Base-by-base conservation (phyloP, 208 protist species). In the Tritrichomonas musculus region DNA sequence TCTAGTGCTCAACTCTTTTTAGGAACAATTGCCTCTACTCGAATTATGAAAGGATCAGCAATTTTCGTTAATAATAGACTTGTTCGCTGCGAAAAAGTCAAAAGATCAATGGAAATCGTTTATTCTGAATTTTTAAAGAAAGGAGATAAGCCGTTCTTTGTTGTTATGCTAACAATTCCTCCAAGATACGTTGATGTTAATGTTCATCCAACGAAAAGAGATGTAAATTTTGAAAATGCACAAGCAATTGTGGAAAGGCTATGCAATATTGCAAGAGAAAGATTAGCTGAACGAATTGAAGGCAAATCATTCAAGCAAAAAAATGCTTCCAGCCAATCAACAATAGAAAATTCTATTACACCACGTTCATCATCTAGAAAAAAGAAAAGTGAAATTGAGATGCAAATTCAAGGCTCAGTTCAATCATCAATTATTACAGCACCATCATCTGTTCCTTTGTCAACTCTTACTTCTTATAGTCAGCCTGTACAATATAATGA, bases 171-270 rank as follows among this genome's bases (percentile, higher is more conserved):
- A 9, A 30, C 2, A 27, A 92, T 92, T 30, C 88, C 88, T 2
- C 50, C 55, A 17, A 14, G 72, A n/a, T 36, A 72, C 13, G 47
- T 92, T 8, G 88, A 92, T 50, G 88, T 92, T 0, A 92, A 92
- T 47, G 88, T 92, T 50, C 88, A 92, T 55, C 88, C 88, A 49
- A 92, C 88, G 49, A 92, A 92, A 39, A 92, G 55, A 72, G 88
- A 92, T 33, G 88, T 92, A 11, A 92, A 33, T 53, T 92, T 92
- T 50, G 47, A 41, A 0, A 88, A 88, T 57, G 13, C 44, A n/a
- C 47, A 88, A 39, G n/a, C 17, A 33, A n/a, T 88, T 0, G 44
- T 57, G n/a, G 77, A 53, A 17, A 88, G 44, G 13, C 25, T 88
- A 0, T 88, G 77, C 47, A 14, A 49, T 8, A 27, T 33, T 0